Evolutionary conservation across 2,329 filamentous ascomycete genomes (phyloP).

Genomic region (Fusarium haematococcum): DNA sequence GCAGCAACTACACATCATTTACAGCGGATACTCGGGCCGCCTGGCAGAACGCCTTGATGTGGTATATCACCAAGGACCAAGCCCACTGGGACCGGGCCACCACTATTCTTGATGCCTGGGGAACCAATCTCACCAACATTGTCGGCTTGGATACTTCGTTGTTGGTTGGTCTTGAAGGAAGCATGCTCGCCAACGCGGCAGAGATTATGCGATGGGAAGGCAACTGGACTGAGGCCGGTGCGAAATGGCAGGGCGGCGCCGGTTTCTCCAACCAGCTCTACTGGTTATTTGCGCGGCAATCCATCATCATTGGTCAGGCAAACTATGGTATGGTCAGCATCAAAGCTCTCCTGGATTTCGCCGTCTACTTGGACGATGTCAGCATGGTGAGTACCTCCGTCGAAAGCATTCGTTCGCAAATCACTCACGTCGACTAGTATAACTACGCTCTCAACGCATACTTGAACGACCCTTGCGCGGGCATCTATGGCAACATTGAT

Average conservation of each 20-base stretch:
- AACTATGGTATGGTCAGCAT: conserved; percentile 58
- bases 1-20: conserved; percentile 53
- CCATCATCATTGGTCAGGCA: conserved; percentile 53
- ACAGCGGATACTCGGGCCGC: conserved; percentile 52
- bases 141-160: conserved; percentile 51
- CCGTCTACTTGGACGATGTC: conserved; percentile 56
- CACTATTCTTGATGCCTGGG: conserved; percentile 53
- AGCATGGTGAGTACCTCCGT: conserved; percentile 31
- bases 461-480: conserved; percentile 52
- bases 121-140: conserved; percentile 48
- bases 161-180: conserved; percentile 53
- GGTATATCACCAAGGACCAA: conserved; percentile 55
- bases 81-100: conserved; percentile 50
- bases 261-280: conserved; percentile 50
- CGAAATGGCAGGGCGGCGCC: conserved; percentile 48
- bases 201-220: conserved; percentile 60
- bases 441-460: conserved; percentile 55
- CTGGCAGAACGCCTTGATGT: conserved; percentile 56
- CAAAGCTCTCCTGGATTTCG: conserved; percentile 53
- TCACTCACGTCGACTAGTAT: conserved; percentile 30
- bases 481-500: conserved; percentile 47
- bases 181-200: conserved; percentile 55
- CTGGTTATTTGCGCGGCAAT: conserved; percentile 49
- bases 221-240: conserved; percentile 51
- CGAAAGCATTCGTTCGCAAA: neutral